phyloP scores from a whole-genome alignment of 148 eudicot genomes.

The Cornus florida region DNA sequence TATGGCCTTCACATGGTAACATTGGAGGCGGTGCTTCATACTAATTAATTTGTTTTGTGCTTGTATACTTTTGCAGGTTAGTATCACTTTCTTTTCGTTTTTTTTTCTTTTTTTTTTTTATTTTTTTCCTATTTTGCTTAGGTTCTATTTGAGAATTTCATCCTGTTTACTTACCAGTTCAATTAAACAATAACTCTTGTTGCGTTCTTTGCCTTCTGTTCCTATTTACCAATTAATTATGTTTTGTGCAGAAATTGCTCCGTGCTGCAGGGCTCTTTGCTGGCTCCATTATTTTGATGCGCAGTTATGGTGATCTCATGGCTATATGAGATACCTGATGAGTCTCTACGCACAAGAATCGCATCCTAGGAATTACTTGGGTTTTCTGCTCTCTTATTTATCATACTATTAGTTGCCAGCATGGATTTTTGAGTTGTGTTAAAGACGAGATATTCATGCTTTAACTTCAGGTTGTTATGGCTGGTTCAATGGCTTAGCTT shows the following conservation, averaged over 20 bases:
- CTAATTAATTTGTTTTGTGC: neutral
- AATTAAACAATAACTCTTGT: neutral
- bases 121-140: neutral
- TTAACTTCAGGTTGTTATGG: neutral
- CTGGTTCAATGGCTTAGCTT: neutral
- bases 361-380: slow-evolving; percentile 8
- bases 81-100: too few species aligned
- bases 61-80: neutral
- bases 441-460: neutral
- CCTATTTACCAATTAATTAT: neutral
- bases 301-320: slow-evolving; percentile 46
- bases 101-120: too few species aligned
- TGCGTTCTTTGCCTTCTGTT: neutral
- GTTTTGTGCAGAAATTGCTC: slow-evolving; percentile 34
- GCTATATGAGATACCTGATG: slow-evolving; percentile 17
- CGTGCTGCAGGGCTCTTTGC: slow-evolving; percentile 49
- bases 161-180: neutral
- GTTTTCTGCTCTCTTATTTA: neutral
- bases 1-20: neutral
- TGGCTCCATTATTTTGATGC: slow-evolving; percentile 45
- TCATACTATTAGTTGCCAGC: neutral
- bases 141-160: neutral
- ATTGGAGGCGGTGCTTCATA: neutral
- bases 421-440: neutral
- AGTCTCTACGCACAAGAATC: neutral